Base-by-base conservation (phyloP, 768 basidiomycete genomes). In the Collybiopsis luxurians region DNA sequence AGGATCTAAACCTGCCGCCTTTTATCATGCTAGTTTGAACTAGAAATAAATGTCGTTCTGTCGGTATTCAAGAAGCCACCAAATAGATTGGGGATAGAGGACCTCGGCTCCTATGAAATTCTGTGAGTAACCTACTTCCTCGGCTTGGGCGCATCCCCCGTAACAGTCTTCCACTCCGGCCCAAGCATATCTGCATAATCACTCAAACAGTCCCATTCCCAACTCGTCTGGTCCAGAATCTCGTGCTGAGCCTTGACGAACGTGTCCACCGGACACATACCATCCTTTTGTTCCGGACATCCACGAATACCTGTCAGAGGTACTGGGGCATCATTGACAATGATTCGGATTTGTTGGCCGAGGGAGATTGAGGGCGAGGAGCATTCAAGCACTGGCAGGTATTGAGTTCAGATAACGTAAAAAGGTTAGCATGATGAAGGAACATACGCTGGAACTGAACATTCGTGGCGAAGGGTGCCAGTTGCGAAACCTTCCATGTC, bases 391-490 rank as follows among this genome's bases (percentile, higher is more conserved):
- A 91, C 85, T 92, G 36, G 59, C 61, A 36, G n/a, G 65, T 63
- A 19, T 21, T 17, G 46, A n/a, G 40, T 40, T 45, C 17, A n/a
- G 21, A 39, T 7, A 10, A 52, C 17, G 34, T 19, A 43, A 23
- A 26, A 38, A 17, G 57, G 31, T 5, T 34, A 34, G n/a, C 5
- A 6, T 34, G 13, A 34, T 5, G 13, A 34, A 19, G 50, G 9
- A 15, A 73, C 79, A 55, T 71, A 93, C 91, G 76, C 72, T 96
- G 94, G 78, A 95, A 89, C 66, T 92, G 90, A 21, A 95, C 68
- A 64, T 95, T 95, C 26, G 93, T 90, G 0, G 87, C 88, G 69
- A 97, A 97, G 0, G 95, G 94, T 19, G 90, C 86, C 38, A 94
- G 75, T 60, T 93, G 82, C 4, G 92, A 81, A 0, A 84, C 78